A percentile compares a stretch with the other conserved stretches of the same genome.
Evolutionary conservation across 1,139 yeast genomes (phyloP).

Genomic region (Scheffersomyces segobiensis): DNA sequence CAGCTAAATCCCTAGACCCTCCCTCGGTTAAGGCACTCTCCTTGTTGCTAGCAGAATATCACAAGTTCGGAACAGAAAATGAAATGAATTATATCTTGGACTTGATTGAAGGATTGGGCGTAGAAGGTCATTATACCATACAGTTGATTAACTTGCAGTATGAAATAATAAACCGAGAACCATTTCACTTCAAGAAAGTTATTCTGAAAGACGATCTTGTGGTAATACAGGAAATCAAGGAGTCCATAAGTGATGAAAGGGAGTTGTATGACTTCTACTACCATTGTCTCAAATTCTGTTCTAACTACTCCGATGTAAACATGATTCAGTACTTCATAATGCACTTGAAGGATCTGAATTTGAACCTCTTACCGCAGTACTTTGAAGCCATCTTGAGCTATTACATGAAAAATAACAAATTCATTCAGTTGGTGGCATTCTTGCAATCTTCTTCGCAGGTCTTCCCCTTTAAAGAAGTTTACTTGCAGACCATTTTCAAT

Average conservation of each 20-base stretch:
- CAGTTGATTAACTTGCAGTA: constrained; percentile 25
- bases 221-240: constrained; percentile 21
- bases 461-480: constrained; percentile 21
- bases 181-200: constrained; percentile 23
- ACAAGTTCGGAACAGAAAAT: constrained; percentile 28
- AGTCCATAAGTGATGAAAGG: constrained; percentile 6
- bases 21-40: constrained; percentile 32
- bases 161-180: constrained; percentile 27
- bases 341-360: constrained; percentile 24
- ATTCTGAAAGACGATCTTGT: constrained; percentile 26
- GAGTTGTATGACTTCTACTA: constrained; percentile 20
- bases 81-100: constrained; percentile 28
- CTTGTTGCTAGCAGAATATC: constrained; percentile 28
- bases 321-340: constrained; percentile 24
- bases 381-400: constrained; percentile 23
- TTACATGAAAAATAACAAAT: constrained; percentile 26
- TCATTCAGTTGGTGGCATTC: constrained; percentile 25
- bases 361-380: constrained; percentile 17
- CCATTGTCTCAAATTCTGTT: constrained; percentile 20
- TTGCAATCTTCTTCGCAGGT: constrained; percentile 18
- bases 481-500: constrained; percentile 25
- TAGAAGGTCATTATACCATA: constrained; percentile 24
- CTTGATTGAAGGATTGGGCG: constrained; percentile 19
- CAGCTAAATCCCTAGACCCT: constrained; percentile 18
- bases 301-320: constrained; percentile 17